Evolutionary conservation across 352 stramenopile genomes (phyloP), one percentile per base, ranked within the genome.

Genomic region (Phytophthora litchii): DNA sequence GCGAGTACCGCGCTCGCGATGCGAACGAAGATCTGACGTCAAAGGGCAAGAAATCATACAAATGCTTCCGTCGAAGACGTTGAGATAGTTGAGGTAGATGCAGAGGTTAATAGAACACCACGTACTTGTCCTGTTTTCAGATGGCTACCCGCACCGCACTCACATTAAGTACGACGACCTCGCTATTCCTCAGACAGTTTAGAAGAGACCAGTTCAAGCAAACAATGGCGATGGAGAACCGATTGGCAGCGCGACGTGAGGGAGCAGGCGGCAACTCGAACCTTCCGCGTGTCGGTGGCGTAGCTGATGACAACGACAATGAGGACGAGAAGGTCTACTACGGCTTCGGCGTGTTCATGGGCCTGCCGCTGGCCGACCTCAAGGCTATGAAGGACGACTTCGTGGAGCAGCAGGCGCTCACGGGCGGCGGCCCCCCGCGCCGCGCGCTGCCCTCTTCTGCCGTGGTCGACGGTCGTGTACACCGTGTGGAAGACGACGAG

Each of bases 251-350:
- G 45, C 70, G 72, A 4, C 51, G 60, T 34, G 56, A 66, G n/a
- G 49, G 43, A n/a, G 35, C 41, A 20, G 53, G 38, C 32, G 38
- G 44, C 12, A 60, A 64, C 21, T 56, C 49, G 29, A 66, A 55
- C 38, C 35, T 64, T 2, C 59, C 67, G 23, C 59, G 63, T 8
- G 44, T 69, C 3, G 41, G 55, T 27, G 54, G 60, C 19, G 69
- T 83, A 8, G 62, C 60, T 19, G 70, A 83, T 43, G 78, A 88
- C 38, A 85, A 80, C 54, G 81, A 90, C 38, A 86, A 75, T 48
- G 83, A 93, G 46, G 78, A 91, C 45, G 80, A 93, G 56, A 91
- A 95, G 67, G 73, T 95, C 1, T 95, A 95, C 80, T 95, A 95
- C 70, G 86, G 86, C 47, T 95, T 95, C 40, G 86, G 86, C 47